These are phyloP conservation scores for Phialophora tarda DNA, from an alignment of 2,329 filamentous ascomycete species.

Conservation along the genomic window DNA sequence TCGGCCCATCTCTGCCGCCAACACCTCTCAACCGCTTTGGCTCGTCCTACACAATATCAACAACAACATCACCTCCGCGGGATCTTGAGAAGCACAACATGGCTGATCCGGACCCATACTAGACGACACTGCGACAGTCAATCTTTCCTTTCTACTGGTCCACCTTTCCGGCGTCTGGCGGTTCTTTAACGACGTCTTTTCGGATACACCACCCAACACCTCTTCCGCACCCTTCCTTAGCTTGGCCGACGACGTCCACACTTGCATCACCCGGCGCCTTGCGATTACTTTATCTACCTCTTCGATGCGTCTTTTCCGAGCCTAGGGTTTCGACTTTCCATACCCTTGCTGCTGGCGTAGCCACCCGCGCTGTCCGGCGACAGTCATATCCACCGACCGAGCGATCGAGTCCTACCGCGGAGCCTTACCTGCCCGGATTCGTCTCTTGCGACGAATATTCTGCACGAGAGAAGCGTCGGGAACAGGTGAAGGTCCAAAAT, in stretches of 20 bases:
- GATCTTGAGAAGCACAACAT: constrained; percentile 20
- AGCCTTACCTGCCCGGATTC: not conserved
- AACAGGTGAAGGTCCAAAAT: constrained; percentile 51
- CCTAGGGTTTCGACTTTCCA: not conserved
- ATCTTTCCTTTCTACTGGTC: constrained; percentile 12
- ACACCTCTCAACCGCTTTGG: not conserved
- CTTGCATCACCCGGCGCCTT: constrained; percentile 18
- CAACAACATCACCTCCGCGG: constrained; percentile 26
- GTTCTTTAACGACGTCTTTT: constrained; percentile 27
- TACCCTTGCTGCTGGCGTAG: not conserved
- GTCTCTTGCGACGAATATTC: not conserved
- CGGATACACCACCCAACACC: constrained; percentile 13
- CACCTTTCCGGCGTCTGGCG: constrained; percentile 30
- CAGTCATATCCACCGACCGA: not conserved
- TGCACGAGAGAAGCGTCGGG: not conserved
- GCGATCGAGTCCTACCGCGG: not conserved
- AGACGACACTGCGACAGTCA: not conserved
- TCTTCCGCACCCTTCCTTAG: constrained; percentile 21
- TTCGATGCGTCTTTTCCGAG: not conserved
- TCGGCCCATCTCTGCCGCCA: constrained; percentile 11
- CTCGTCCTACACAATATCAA: not conserved
- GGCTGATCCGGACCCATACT: constrained; percentile 32
- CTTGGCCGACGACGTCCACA: constrained; percentile 14
- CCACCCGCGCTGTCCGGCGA: not conserved
- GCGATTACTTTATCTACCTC: not conserved